These are phyloP conservation scores for Leptographium lundbergii DNA, from an alignment of 2,329 filamentous ascomycete species.

Conservation along the genomic window DNA sequence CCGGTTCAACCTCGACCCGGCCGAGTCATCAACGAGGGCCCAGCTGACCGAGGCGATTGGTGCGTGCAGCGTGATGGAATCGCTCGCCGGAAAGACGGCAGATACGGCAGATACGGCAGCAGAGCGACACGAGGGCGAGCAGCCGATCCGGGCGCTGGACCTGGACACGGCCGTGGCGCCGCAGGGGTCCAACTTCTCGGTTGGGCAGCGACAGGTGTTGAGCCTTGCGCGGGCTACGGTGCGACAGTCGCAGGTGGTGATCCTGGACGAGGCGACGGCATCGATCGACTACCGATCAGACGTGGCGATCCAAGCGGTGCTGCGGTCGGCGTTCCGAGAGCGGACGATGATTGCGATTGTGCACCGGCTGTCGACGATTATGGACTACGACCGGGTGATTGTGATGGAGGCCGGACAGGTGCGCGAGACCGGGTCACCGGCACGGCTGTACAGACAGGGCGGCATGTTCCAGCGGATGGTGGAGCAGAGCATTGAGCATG, in stretches of 20 bases:
- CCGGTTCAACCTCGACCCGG: conserved; percentile 50
- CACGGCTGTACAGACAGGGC: conserved; percentile 28
- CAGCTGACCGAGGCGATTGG: conserved; percentile 46
- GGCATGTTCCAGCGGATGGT: conserved; percentile 43
- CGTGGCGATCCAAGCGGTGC: conserved; percentile 38
- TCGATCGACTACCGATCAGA: conserved; percentile 49
- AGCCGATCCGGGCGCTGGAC: conserved; percentile 14
- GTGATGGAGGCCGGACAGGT: conserved; percentile 43
- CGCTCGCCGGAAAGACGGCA: conserved; percentile 18
- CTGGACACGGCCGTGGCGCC: conserved; percentile 36
- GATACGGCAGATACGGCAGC: too few relatives aligned
- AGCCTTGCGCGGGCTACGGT: conserved; percentile 44
- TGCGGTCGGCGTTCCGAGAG: conserved; percentile 35
- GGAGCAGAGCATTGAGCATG: conserved; percentile 26
- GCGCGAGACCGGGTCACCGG: conserved; percentile 37
- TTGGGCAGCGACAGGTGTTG: conserved; percentile 45
- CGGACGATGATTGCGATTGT: conserved; percentile 46
- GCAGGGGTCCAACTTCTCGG: conserved; percentile 42
- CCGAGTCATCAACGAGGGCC: conserved; percentile 38
- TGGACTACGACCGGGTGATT: conserved; percentile 46
- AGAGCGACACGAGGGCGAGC: not conserved
- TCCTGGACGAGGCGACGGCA: conserved; percentile 46
- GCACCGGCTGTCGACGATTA: conserved; percentile 44
- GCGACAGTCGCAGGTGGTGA: conserved; percentile 39
- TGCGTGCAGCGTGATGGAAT: conserved; percentile 48